Evolutionary conservation across 1,284 basidiomycete genomes (phyloP), one percentile per base, ranked within the genome.

Genomic region (Trichosporon sp.): DNA sequence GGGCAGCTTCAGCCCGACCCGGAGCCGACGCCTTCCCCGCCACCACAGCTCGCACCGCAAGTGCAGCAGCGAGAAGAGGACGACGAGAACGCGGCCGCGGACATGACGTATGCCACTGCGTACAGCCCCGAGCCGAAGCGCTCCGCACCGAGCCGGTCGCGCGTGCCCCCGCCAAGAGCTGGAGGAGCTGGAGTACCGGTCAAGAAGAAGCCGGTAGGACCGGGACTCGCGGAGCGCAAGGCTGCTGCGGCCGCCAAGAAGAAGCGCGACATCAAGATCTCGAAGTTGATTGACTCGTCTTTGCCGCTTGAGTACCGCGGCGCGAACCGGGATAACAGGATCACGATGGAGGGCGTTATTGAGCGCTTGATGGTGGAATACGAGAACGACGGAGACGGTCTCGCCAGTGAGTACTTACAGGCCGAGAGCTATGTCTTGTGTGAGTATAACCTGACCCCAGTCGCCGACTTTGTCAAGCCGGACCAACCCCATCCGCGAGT

Each of bases 221-320:
- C 66, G 1, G 67, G 54, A n/a, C 70, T 56, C 46, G 67, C 61
- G 19, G 61, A 56, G n/a, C 71, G 75, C 73, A 79, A 76, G 68
- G 72, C 71, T 2, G 74, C 74, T 6, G 26, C 78, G 40, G 78
- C 92, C 78, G 92, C 93, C 83, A 94, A 90, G 87, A 92, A 91
- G 81, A 91, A 92, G 77, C 87, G 92, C 61, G 88, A 87, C 81
- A 71, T 81, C 19, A 78, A 82, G 71, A 86, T 94, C 26, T 91
- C 93, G 73, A 89, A 88, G 72, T 88, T 94, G 46, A 88, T 96
- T 54, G 88, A 90, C 40, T 89, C 88, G 0, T 70, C 69, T 70
- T 85, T 97, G 43, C 95, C 95, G 0, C 87, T 97, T 31, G 95
- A 97, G 82, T 98, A 94, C 81, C 88, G 94, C 56, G 94, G 94